Evolutionary conservation across 2,329 filamentous ascomycete species (phyloP), one percentile per base, ranked within the genome.

Genomic region (Lecanosticta acicola): DNA sequence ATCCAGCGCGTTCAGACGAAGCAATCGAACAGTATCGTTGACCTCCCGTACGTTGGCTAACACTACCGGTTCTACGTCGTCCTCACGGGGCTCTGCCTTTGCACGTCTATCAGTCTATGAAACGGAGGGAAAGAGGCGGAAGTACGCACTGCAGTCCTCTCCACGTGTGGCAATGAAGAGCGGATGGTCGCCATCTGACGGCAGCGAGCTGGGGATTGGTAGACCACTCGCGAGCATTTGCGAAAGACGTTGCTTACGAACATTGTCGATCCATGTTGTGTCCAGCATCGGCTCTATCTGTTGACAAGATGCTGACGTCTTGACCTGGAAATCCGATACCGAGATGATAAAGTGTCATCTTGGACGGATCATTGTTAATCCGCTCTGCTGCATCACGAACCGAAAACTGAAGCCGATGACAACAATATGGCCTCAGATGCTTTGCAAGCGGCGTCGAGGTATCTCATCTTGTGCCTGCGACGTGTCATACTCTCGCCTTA

Each of bases 1-100:
- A 34, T 72, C 62, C 8, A 75, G 74, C 32, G 87, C 72, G 8
- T 71, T 68, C 2, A 94, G 74, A 37, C 76, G 78, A 48, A 90
- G 75, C n/a, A 88, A 65, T 32, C 85, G 79, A 48, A 91, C 77
- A 2, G 71, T 74, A 16, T 78, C 70, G 63, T 87, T 91, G 55
- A 87, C 72, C 48, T 80, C 68, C 17, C 79, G 71, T 42, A 94
- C 76, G 34, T 73, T 67, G 35, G 72, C 70, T 8, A 94, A 61
- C 3, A 71, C 75, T 13, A 88, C 83, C 2, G 68, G 67, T 62
- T 87, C 77, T 4, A 89, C 68, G 13, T 77, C 78, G 49, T 77
- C 69, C 47, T 85, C 79, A 46, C 88, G 80, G 34, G 84, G 85
- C 61, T 93, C 84, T 32, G 5, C 11, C 24, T 29, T 5, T 29